A percentile compares a stretch with the other conserved stretches of the same genome.
These are phyloP conservation scores for Polygonum maritimum DNA, from an alignment of 148 eudicot species.

Conservation along the genomic window DNA sequence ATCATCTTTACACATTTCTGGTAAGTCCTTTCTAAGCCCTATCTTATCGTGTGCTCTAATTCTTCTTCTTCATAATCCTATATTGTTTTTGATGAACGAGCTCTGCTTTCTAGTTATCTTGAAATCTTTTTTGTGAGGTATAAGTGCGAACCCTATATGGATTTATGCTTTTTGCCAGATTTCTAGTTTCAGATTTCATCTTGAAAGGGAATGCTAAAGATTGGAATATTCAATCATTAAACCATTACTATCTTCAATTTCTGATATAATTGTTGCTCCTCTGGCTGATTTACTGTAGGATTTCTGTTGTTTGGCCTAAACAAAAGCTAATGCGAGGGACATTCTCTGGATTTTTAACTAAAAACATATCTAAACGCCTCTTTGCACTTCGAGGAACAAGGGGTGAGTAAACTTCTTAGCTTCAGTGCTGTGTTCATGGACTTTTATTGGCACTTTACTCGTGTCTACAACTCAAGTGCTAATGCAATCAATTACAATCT, in stretches of 20 bases:
- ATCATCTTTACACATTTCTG: not conserved
- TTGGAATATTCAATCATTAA: not conserved
- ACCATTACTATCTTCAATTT: not conserved
- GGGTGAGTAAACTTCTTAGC: not conserved
- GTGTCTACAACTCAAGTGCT: not conserved
- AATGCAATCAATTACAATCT: not conserved
- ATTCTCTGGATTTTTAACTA: not conserved
- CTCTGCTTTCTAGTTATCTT: not conserved
- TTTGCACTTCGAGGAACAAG: not conserved
- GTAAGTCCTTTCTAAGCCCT: not conserved
- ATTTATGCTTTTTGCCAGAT: not conserved
- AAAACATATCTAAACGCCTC: slow-evolving; percentile 5
- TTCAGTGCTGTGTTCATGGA: not conserved
- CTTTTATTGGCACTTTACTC: not conserved
- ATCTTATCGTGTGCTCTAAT: not conserved
- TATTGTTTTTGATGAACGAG: not conserved
- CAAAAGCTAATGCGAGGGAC: not conserved
- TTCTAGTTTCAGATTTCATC: not conserved
- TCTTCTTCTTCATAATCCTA: not conserved
- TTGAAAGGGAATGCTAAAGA: not conserved
- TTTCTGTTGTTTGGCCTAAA: not conserved
- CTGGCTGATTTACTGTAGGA: not conserved
- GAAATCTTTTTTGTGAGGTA: not conserved
- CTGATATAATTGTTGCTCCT: not conserved
- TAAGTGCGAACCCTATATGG: not conserved